Evolutionary conservation across 129 eudicot genomes (phyloP).

Genomic region (Silybum marianum): DNA sequence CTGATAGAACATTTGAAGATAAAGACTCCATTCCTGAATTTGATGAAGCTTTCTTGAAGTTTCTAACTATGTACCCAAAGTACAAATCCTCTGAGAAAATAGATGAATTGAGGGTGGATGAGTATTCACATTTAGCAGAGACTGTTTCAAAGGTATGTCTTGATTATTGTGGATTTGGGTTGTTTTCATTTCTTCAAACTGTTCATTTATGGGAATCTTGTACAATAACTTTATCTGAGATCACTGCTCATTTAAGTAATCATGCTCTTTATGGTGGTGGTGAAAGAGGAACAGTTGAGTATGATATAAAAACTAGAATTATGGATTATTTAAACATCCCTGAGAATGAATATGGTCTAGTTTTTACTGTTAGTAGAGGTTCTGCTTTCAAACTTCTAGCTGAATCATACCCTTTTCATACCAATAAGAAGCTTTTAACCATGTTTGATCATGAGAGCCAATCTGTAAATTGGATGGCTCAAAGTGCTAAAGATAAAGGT

Average conservation of each 20-base stretch:
- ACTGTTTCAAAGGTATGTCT: constrained; percentile 44
- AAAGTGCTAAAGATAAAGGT: constrained; percentile 43
- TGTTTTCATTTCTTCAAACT: constrained; percentile 45
- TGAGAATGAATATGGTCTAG: constrained; percentile 43
- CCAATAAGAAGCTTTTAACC: constrained; percentile 40
- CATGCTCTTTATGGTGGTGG: constrained; percentile 48
- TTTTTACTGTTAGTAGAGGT: constrained; percentile 48
- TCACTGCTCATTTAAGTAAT: constrained; percentile 45
- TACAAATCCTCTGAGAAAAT: constrained; percentile 38
- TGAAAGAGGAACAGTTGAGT: constrained; percentile 38
- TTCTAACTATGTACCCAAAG: constrained; percentile 42
- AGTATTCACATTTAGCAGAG: constrained; percentile 40
- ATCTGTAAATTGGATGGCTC: constrained; percentile 50
- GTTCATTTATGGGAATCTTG: constrained; percentile 37
- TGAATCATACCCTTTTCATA: constrained; percentile 46
- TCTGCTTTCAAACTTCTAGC: constrained; percentile 43
- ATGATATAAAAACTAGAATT: constrained; percentile 39
- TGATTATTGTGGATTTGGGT: constrained; percentile 50
- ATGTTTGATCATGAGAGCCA: constrained; percentile 52
- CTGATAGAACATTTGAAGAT: constrained; percentile 33
- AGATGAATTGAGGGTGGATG: constrained; percentile 33
- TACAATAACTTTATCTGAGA: constrained; percentile 39
- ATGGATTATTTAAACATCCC: constrained; percentile 46
- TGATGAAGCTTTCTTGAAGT: constrained; percentile 39
- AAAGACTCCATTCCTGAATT: constrained; percentile 41